Percentiles rank a stretch among this genome's conserved stretches.
Conservation (phyloP, 176 grass and related monocot species). For the Ensete ventricosum region DNA sequence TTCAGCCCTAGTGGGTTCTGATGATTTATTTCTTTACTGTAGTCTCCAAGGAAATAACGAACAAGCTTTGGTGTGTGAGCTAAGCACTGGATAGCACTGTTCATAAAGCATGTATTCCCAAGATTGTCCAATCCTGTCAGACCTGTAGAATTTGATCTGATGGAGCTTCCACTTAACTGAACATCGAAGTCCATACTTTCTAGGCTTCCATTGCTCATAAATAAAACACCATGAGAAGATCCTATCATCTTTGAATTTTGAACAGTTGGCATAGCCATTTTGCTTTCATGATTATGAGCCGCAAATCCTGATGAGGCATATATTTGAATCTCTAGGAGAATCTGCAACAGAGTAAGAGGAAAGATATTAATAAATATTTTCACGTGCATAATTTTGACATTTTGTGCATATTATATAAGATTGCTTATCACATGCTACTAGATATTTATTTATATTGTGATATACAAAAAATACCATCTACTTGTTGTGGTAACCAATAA, state of each 20-base stretch:
- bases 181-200: conserved; percentile 41
- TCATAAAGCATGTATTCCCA: conserved; percentile 99
- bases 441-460: too few species aligned
- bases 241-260: conserved; percentile 11
- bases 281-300: conserved; percentile 34
- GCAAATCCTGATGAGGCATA: conserved; percentile 51
- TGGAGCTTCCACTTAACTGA: conserved; percentile 33
- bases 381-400: background rate
- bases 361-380: conserved; percentile 7
- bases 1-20: conserved; percentile 85
- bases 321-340: conserved; percentile 83
- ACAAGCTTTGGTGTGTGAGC: conserved; percentile 81
- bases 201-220: conserved; percentile 28
- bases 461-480: too few species aligned
- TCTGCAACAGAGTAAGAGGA: conserved; percentile 42
- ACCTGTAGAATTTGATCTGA: conserved; percentile 35
- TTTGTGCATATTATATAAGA: background rate
- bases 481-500: too few species aligned
- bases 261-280: conserved; percentile 36
- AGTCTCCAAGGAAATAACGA: conserved; percentile 88
- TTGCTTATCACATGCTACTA: background rate
- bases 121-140: conserved; percentile 93
- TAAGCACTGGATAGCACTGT: conserved; percentile 94
- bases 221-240: background rate
- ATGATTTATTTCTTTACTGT: conserved; percentile 62